A percentile compares a stretch with the other conserved stretches of the same genome.
Evolutionary conservation across 2,329 filamentous ascomycete genomes (phyloP).

Genomic region (Rasamsonia emersonii): DNA sequence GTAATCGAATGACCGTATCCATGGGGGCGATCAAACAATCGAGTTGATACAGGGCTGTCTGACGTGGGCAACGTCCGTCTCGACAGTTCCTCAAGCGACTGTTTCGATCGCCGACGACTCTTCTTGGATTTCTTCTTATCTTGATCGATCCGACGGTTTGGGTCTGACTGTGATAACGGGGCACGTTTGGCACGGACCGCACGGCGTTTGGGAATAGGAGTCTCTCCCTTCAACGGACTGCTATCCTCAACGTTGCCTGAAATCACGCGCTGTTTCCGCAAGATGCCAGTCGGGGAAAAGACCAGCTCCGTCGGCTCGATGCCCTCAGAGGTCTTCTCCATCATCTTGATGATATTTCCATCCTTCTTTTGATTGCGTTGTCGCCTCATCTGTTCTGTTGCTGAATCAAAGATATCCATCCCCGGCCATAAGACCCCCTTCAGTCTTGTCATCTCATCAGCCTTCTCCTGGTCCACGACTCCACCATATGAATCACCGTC

Average conservation of each 20-base stretch:
- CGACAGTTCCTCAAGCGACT: slow-evolving; percentile 8
- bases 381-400: slow-evolving; percentile 39
- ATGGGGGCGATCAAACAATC: slow-evolving; percentile 12
- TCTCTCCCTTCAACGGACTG: slow-evolving; percentile 38
- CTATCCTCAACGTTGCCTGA: slow-evolving; percentile 42
- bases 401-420: slow-evolving; percentile 46
- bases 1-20: slow-evolving; percentile 13
- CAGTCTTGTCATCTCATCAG: slow-evolving; percentile 32
- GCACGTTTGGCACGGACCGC: slow-evolving; percentile 20
- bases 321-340: slow-evolving; percentile 37
- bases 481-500: slow-evolving; percentile 12
- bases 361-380: slow-evolving; percentile 46
- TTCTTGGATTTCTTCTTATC: slow-evolving; percentile 19
- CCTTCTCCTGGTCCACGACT: slow-evolving; percentile 18
- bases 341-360: slow-evolving; percentile 34
- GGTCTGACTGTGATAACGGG: slow-evolving; percentile 22
- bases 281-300: slow-evolving; percentile 35
- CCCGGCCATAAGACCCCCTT: slow-evolving; percentile 44
- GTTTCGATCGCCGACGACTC: slow-evolving; percentile 6
- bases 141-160: slow-evolving; percentile 15
- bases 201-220: slow-evolving; percentile 31
- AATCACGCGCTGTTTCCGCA: slow-evolving; percentile 38
- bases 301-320: slow-evolving; percentile 41
- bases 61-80: slow-evolving; percentile 14
- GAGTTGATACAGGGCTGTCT: slow-evolving; percentile 13